Evolutionary conservation across 805 yeast genomes (phyloP).

Genomic region (Kazachstania taianensis): DNA sequence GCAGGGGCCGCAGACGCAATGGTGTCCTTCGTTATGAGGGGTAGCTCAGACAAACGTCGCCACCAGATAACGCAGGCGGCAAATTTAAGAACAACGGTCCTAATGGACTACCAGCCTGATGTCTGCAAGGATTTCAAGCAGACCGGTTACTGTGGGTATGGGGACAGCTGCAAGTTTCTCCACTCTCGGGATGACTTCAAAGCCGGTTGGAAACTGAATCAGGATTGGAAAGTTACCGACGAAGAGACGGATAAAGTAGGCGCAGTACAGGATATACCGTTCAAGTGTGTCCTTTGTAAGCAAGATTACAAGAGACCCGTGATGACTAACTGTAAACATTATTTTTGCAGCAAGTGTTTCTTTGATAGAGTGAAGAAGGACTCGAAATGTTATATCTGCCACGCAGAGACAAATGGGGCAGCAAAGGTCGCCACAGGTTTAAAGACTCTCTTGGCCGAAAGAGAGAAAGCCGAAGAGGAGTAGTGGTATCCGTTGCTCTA

Average conservation of each 20-base stretch:
- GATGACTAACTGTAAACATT: conserved; percentile 50
- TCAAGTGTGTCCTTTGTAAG: conserved; percentile 54
- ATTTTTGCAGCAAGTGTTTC: conserved; percentile 56
- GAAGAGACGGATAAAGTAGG: conserved; percentile 19
- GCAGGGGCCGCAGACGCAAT: neutral
- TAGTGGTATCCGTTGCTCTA: no score
- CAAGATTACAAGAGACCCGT: conserved; percentile 46
- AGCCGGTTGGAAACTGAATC: conserved; percentile 54
- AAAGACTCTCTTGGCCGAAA: conserved; percentile 16
- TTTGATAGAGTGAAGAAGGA: conserved; percentile 34
- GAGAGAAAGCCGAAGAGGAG: neutral
- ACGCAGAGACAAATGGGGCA: conserved; percentile 48
- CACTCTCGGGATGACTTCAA: conserved; percentile 82
- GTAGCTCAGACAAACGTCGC: neutral
- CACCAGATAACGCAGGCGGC: conserved; percentile 23
- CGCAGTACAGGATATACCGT: conserved; percentile 36
- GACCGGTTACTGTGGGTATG: conserved; percentile 94
- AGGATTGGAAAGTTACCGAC: conserved; percentile 54
- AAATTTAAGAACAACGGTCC: conserved; percentile 53
- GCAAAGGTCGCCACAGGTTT: conserved; percentile 42
- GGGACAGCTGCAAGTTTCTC: conserved; percentile 90
- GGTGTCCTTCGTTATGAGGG: neutral
- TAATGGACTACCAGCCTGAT: conserved; percentile 84
- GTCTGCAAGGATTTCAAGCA: conserved; percentile 85
- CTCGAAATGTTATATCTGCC: conserved; percentile 48